phyloP scores from a whole-genome alignment of 495 filamentous ascomycete species.

The Lasiosphaeriaceae sp. region DNA sequence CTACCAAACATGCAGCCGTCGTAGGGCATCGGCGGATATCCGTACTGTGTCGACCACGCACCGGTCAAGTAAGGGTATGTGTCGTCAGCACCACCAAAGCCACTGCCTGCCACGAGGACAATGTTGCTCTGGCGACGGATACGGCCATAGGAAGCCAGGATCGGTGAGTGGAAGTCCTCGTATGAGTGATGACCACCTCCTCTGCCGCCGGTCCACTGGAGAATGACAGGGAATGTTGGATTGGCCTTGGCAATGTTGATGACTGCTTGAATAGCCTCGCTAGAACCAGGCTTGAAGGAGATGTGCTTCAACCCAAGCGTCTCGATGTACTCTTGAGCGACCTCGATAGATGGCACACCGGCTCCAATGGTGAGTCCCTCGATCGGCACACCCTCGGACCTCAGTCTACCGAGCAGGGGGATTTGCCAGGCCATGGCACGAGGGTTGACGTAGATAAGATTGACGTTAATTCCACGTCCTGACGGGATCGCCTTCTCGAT shows the following conservation, averaged over 20 bases:
- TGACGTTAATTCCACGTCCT: constrained; percentile 88
- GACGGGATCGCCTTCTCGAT: constrained; percentile 85
- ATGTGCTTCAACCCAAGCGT: constrained; percentile 94
- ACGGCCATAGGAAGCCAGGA: constrained; percentile 85
- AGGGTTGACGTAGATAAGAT: constrained; percentile 95
- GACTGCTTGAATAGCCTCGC: constrained; percentile 82
- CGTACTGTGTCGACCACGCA: constrained; percentile 76
- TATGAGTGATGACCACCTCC: constrained; percentile 94
- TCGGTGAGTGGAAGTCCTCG: constrained; percentile 91
- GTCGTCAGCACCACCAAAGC: constrained; percentile 86
- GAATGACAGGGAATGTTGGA: constrained; percentile 80
- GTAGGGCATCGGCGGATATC: constrained; percentile 90
- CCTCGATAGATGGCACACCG: constrained; percentile 89
- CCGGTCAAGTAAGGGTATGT: constrained; percentile 93
- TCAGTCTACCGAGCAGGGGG: constrained; percentile 77
- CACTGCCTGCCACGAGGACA: constrained; percentile 84
- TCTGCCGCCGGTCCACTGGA: constrained; percentile 94
- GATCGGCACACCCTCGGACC: constrained; percentile 85
- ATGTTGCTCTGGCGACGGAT: constrained; percentile 81
- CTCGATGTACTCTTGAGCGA: constrained; percentile 89
- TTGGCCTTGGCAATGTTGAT: constrained; percentile 92
- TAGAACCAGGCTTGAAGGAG: constrained; percentile 88
- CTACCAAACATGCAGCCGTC: constrained; percentile 89
- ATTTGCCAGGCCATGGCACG: constrained; percentile 98
- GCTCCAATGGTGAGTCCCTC: constrained; percentile 94